Conservation (phyloP, 345 rosid species). For the Eucalyptus victrix region DNA sequence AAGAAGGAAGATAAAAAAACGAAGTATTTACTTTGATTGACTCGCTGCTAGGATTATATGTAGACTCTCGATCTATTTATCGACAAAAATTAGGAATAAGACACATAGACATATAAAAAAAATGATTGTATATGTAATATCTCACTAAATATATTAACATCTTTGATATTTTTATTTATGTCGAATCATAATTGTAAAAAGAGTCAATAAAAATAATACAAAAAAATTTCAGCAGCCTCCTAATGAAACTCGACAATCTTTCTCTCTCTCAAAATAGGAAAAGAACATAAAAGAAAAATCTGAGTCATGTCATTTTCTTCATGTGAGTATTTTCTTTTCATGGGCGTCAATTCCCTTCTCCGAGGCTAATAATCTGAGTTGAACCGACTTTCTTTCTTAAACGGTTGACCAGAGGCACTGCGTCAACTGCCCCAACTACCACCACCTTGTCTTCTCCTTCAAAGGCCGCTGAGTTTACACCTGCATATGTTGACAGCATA, state of each 20-base stretch:
- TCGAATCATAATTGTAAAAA: not conserved
- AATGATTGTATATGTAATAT: not conserved
- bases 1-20: not conserved
- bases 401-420: conserved; percentile 5
- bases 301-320: not conserved
- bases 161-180: not conserved
- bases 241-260: not conserved
- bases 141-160: not conserved
- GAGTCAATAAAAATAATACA: not conserved
- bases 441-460: conserved; percentile 43
- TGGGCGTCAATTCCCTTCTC: not conserved
- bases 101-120: not conserved
- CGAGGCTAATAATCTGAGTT: conserved; percentile 19
- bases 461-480: conserved; percentile 20
- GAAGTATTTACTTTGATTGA: not conserved
- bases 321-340: not conserved
- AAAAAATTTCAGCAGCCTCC: not conserved
- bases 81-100: not conserved
- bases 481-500: not conserved
- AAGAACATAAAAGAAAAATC: not conserved
- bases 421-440: conserved; percentile 28
- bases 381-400: conserved; percentile 41
- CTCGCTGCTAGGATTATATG: not conserved
- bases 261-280: not conserved
- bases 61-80: not conserved